A percentile compares a stretch with the other conserved stretches of the same genome.
Conservation (phyloP, 2,329 filamentous ascomycete species). For the Hymenoscyphus fructigenus region DNA sequence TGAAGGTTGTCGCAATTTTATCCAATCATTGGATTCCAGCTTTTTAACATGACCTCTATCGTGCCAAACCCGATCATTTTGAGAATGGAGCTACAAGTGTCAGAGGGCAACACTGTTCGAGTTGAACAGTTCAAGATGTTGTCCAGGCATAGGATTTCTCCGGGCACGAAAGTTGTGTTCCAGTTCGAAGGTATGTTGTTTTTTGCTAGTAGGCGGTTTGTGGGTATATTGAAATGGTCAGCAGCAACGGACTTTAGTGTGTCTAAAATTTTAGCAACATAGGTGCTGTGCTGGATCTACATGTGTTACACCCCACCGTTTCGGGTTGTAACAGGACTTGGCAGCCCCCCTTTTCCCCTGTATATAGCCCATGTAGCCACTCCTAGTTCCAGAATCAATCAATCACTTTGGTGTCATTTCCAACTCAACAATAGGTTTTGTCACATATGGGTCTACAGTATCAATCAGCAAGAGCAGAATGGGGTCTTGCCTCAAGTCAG, state of each 20-base stretch:
- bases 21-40: slow-evolving; percentile 8
- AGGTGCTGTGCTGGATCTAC: too few species aligned
- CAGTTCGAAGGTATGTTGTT: slow-evolving; percentile 8
- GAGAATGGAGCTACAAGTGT: slow-evolving; percentile 5
- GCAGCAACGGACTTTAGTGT: not conserved
- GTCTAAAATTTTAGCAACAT: not conserved
- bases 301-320: too few species aligned
- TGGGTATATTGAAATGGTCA: not conserved
- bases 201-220: slow-evolving; percentile 2
- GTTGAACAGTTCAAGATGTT: not conserved
- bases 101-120: not conserved
- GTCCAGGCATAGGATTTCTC: slow-evolving; percentile 1
- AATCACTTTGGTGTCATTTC: too few species aligned
- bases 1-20: not conserved
- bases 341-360: too few species aligned
- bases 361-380: too few species aligned
- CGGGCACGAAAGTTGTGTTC: slow-evolving; percentile 1
- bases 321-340: too few species aligned
- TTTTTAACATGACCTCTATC: slow-evolving; percentile 4
- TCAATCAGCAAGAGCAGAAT: not conserved
- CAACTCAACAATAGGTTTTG: too few species aligned
- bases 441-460: not conserved
- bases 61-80: not conserved
- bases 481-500: not conserved
- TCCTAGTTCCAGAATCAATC: too few species aligned